Conservation (phyloP, 2,329 filamentous ascomycete species). For the Phyllachora maydis region DNA sequence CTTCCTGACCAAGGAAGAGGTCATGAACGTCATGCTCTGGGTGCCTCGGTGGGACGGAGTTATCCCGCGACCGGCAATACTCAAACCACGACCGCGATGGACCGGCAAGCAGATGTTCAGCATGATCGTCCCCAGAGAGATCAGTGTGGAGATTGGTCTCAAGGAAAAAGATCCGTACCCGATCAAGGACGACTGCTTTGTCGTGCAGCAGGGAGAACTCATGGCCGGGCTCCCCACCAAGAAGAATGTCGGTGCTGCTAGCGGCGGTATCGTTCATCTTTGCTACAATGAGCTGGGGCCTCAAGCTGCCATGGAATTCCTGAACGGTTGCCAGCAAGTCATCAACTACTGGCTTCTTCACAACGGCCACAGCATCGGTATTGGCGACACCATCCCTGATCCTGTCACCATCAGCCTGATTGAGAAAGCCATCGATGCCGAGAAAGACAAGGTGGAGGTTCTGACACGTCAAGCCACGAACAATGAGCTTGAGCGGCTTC, state of each 20-base stretch:
- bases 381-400: slow-evolving; percentile 94
- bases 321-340: slow-evolving; percentile 86
- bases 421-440: slow-evolving; percentile 56
- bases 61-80: slow-evolving; percentile 79
- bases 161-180: slow-evolving; percentile 40
- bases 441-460: slow-evolving; percentile 62
- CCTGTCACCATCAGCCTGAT: slow-evolving; percentile 67
- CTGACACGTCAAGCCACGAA: slow-evolving; percentile 63
- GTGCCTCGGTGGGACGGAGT: slow-evolving; percentile 94
- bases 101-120: slow-evolving; percentile 96
- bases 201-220: slow-evolving; percentile 73
- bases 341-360: slow-evolving; percentile 96
- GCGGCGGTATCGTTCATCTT: slow-evolving; percentile 83
- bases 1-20: slow-evolving; percentile 72
- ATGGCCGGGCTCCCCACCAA: slow-evolving; percentile 84
- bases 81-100: slow-evolving; percentile 85
- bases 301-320: slow-evolving; percentile 74
- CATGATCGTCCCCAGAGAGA: slow-evolving; percentile 70
- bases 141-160: slow-evolving; percentile 60
- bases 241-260: slow-evolving; percentile 79
- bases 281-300: slow-evolving; percentile 90
- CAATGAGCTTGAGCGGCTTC: slow-evolving; percentile 76
- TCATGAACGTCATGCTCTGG: slow-evolving; percentile 97
- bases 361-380: slow-evolving; percentile 92
- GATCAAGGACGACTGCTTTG: slow-evolving; percentile 53